phyloP scores from a whole-genome alignment of 257 asterid genomes.

The Nicotiana tomentosiformis region DNA sequence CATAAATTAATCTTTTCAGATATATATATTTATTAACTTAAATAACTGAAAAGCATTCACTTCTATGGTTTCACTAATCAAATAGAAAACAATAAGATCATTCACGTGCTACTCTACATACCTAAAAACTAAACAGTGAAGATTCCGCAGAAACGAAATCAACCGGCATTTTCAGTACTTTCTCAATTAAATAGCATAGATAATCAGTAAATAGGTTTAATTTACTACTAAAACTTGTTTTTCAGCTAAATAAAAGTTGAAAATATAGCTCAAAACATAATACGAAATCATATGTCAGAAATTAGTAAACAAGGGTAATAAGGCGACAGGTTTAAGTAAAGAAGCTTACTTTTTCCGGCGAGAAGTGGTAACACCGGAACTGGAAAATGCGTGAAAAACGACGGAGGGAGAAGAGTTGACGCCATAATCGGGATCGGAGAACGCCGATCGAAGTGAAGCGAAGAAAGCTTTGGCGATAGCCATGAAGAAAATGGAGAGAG shows the following conservation, averaged over 20 bases:
- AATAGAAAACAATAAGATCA: not conserved
- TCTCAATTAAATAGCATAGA: not conserved
- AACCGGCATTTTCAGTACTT: not conserved
- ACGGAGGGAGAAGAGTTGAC: conserved; percentile 4
- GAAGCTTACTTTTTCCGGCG: conserved; percentile 27
- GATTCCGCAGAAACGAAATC: not conserved
- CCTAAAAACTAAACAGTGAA: not conserved
- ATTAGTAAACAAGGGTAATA: not conserved
- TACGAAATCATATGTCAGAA: not conserved
- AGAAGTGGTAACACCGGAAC: not conserved
- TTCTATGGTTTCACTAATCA: not conserved
- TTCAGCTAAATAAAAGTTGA: not conserved
- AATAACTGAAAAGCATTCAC: not conserved
- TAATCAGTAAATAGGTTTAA: not conserved
- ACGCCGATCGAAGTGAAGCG: conserved; percentile 30
- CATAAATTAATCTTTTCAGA: too few relatives aligned
- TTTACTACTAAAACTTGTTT: not conserved
- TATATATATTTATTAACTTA: not conserved
- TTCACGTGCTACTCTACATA: not conserved
- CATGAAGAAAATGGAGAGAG: conserved; percentile 19
- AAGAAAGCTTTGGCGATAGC: conserved; percentile 47
- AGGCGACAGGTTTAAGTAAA: not conserved
- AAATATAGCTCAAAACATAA: not conserved
- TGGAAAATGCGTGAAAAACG: conserved; percentile 14
- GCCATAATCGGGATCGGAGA: conserved; percentile 21